A percentile compares a stretch with the other conserved stretches of the same genome.
phyloP scores from a whole-genome alignment of 73 alveolate species.

The Uronychia setigera region DNA sequence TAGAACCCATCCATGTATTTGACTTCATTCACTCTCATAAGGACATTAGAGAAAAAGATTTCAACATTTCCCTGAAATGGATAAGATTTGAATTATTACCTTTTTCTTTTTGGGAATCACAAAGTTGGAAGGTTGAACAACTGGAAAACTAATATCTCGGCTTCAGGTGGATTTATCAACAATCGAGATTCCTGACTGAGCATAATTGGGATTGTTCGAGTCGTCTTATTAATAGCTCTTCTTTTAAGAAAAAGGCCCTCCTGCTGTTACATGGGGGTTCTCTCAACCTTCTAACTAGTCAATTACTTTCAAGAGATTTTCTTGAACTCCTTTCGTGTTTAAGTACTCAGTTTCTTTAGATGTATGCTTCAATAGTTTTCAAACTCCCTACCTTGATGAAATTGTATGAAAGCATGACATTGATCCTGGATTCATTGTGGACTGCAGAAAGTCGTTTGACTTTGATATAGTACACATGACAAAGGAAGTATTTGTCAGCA shows the following conservation, averaged over 20 bases:
- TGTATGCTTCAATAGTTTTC: background rate
- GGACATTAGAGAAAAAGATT: too few species aligned
- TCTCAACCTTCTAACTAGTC: too few species aligned
- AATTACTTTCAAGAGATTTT: too few species aligned
- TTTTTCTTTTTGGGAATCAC: too few species aligned
- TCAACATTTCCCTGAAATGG: too few species aligned
- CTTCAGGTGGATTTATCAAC: background rate
- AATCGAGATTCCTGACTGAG: background rate
- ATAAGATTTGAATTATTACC: too few species aligned
- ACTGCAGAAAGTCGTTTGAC: background rate
- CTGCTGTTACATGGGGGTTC: background rate
- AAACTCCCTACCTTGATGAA: background rate
- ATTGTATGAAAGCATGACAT: background rate
- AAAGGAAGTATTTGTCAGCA: background rate
- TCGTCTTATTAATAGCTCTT: background rate
- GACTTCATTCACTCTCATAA: background rate
- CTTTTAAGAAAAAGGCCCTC: background rate
- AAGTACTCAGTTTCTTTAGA: background rate
- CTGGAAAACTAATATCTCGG: background rate
- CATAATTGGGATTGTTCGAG: background rate
- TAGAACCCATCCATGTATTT: conserved; percentile 1
- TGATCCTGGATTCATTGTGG: background rate
- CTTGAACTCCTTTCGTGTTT: background rate
- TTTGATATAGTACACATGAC: background rate
- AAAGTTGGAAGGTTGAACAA: too few species aligned